These are phyloP conservation scores for Arxiozyma bovina DNA, from an alignment of 1,139 yeast genomes.

Conservation along the genomic window DNA sequence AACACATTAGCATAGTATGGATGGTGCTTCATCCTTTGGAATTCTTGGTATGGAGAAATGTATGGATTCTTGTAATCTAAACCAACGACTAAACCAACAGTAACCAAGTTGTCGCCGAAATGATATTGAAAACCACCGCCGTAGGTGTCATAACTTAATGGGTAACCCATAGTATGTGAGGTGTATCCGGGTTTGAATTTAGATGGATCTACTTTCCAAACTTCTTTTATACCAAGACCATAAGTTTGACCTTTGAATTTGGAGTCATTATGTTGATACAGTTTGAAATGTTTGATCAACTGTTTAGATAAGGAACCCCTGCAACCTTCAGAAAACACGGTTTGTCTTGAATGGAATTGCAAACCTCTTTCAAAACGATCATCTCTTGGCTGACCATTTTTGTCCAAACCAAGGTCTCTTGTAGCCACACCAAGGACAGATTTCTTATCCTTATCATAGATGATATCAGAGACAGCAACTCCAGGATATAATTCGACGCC, in stretches of 20 bases:
- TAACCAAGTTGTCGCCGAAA: slow-evolving; percentile 84
- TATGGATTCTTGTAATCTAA: slow-evolving; percentile 90
- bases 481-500: slow-evolving; percentile 95
- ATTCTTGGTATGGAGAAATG: slow-evolving; percentile 90
- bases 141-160: slow-evolving; percentile 62
- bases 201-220: slow-evolving; percentile 89
- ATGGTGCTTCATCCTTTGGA: slow-evolving; percentile 87
- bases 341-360: slow-evolving; percentile 86
- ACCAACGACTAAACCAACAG: slow-evolving; percentile 87
- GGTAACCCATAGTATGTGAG: slow-evolving; percentile 86
- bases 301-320: slow-evolving; percentile 87
- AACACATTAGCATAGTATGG: slow-evolving; percentile 72
- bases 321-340: slow-evolving; percentile 92
- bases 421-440: slow-evolving; percentile 86
- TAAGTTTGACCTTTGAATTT: slow-evolving; percentile 67
- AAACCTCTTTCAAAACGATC: slow-evolving; percentile 84
- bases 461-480: slow-evolving; percentile 75
- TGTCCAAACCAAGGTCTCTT: slow-evolving; percentile 77
- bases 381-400: slow-evolving; percentile 59
- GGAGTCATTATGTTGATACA: slow-evolving; percentile 45
- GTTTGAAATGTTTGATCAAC: slow-evolving; percentile 55
- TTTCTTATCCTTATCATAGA: slow-evolving; percentile 48
- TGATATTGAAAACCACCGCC: slow-evolving; percentile 98
- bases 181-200: slow-evolving; percentile 74
- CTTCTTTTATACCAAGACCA: slow-evolving; percentile 91